phyloP scores from a whole-genome alignment of 495 filamentous ascomycete species.

The Tuber brumale region DNA sequence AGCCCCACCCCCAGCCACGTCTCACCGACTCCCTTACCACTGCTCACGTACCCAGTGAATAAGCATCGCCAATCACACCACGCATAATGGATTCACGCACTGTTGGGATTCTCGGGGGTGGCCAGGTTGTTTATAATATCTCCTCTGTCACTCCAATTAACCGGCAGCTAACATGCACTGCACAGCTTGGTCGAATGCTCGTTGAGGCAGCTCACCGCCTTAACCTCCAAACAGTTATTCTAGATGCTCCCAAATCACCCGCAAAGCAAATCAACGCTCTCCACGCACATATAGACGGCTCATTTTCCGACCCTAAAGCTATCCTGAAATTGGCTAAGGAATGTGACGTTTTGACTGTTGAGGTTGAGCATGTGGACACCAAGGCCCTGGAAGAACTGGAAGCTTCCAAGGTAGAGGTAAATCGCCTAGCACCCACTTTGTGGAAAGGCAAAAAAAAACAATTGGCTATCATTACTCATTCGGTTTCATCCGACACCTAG shows the following conservation, averaged over 20 bases:
- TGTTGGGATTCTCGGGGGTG: conserved; percentile 65
- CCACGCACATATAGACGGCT: conserved; percentile 63
- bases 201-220: conserved; percentile 81
- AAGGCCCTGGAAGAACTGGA: conserved; percentile 80
- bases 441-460: conserved; percentile 19
- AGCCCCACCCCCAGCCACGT: conserved; percentile 30
- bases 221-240: conserved; percentile 69
- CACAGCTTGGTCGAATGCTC: conserved; percentile 80
- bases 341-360: conserved; percentile 85
- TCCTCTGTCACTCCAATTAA: background rate
- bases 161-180: conserved; percentile 25
- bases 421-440: conserved; percentile 28
- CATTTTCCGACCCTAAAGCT: conserved; percentile 58
- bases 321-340: conserved; percentile 67
- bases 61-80: conserved; percentile 7
- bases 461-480: background rate
- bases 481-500: conserved; percentile 46
- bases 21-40: conserved; percentile 19
- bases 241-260: conserved; percentile 72
- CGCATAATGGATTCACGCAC: conserved; percentile 42
- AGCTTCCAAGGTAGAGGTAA: conserved; percentile 49
- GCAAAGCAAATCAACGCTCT: conserved; percentile 86
- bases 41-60: conserved; percentile 25
- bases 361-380: conserved; percentile 97
- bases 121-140: conserved; percentile 49